Base-by-base conservation (phyloP, 345 rosid genomes). In the Zanthoxylum bungeanum region DNA sequence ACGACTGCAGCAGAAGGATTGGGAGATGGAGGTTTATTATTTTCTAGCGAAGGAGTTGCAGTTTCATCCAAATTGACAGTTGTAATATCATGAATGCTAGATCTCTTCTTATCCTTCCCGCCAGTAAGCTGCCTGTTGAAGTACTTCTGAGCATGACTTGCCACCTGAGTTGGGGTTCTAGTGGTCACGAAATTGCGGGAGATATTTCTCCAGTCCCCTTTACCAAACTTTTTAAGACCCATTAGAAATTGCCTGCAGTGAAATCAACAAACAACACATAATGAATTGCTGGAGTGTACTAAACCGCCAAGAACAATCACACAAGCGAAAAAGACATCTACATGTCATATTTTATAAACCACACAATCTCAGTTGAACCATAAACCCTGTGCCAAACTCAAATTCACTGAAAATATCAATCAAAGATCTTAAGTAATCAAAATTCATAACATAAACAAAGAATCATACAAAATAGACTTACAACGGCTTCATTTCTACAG, bases 101-200 rank as follows among this genome's bases (percentile, higher is more conserved):
- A 95, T 73, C 99, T 79, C 71, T 93, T 84, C 90, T 91, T 95
- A 78, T 95, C 99, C 67, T 95, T 95, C 40, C 98, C 94, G 17
- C 98, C 98, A 1, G 87, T 89, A 62, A 80, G 86, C 79, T 95
- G 99, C 75, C 99, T 66, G 80, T 92, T 93, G 77, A 91, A 95
- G 79, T 92, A 95, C 80, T 95, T 95, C n/a, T 93, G 99, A 63
- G 99, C 99, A 77, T 95, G 99, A 74, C 99, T 95, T 1, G 99
- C 99, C 16, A 95, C 99, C 82, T 95, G 98, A 59, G 99, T 95
- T 1, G 99, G 98, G 19, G 99, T 95, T 55, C 99, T 70, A 39
- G 90, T 83, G 4, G 85, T 89, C 83, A 95, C 99, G 36, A 88
- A 93, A 68, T 91, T 84, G 57, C 99, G 86, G 1, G 99, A 92